Percentiles rank a stretch among this genome's conserved stretches.
These are phyloP conservation scores for Colletotrichum tanaceti DNA, from an alignment of 2,329 filamentous ascomycete genomes.

Conservation along the genomic window DNA sequence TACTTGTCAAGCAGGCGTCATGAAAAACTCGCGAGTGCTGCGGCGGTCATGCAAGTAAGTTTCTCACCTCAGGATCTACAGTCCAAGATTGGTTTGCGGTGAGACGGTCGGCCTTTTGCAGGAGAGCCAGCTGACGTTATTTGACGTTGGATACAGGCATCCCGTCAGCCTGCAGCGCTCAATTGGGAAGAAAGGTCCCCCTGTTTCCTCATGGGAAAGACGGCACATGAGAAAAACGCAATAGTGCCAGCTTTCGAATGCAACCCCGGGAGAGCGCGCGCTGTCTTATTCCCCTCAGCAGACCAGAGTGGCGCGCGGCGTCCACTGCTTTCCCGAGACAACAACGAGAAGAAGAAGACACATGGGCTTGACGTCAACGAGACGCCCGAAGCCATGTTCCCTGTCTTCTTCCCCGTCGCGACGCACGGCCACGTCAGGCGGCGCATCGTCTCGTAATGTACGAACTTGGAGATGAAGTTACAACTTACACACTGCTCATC, in stretches of 20 bases:
- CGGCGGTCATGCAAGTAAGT: constrained; percentile 2
- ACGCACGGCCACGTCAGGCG: constrained; percentile 28
- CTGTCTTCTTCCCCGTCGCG: constrained; percentile 8
- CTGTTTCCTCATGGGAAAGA: constrained; percentile 6
- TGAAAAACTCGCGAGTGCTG: not conserved
- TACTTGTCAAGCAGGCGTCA: not conserved
- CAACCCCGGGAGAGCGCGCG: not conserved
- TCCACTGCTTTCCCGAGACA: constrained; percentile 12
- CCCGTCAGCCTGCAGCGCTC: constrained; percentile 25
- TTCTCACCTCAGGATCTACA: constrained; percentile 12
- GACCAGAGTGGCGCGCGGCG: constrained; percentile 3
- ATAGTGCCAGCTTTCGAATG: constrained; percentile 4
- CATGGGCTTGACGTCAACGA: constrained; percentile 20
- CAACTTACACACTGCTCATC: too few relatives aligned
- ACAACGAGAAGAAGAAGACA: not conserved
- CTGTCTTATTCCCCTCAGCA: not conserved
- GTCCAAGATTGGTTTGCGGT: not conserved
- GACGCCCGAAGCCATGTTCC: not conserved
- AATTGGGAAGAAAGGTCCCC: not conserved
- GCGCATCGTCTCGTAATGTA: not conserved
- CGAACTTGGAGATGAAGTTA: not conserved
- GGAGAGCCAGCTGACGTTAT: constrained; percentile 17
- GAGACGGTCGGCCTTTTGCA: constrained; percentile 9
- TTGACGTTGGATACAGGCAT: not conserved
- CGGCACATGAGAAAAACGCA: constrained; percentile 17